Percentiles rank a stretch among this genome's conserved stretches.
These are phyloP conservation scores for Melampsora americana DNA, from an alignment of 1,284 basidiomycete species.

Conservation along the genomic window DNA sequence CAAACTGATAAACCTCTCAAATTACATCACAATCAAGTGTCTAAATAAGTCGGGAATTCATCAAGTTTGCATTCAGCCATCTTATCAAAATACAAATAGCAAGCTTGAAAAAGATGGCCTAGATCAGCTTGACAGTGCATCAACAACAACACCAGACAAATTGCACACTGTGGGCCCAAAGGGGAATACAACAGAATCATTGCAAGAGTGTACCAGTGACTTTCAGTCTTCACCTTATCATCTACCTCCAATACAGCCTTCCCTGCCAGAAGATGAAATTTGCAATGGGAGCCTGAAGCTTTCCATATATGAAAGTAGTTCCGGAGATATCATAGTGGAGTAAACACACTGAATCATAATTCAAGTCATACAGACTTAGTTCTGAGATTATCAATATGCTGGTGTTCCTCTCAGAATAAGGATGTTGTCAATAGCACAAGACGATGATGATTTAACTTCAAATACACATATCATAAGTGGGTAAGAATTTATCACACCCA, in stretches of 20 bases:
- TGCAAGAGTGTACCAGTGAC: not conserved
- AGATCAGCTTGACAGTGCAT: not conserved
- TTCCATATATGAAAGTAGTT: not conserved
- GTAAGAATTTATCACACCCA: too few species aligned
- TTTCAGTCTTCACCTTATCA: conserved; percentile 5
- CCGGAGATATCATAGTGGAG: not conserved
- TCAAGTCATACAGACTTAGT: too few species aligned
- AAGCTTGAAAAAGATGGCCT: not conserved
- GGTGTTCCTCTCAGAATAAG: too few species aligned
- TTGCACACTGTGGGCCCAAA: not conserved
- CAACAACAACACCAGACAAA: not conserved
- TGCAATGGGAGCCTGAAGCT: not conserved
- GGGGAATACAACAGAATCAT: not conserved
- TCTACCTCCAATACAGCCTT: conserved; percentile 1
- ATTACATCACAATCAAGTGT: not conserved
- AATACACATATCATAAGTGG: too few species aligned
- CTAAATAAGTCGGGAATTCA: not conserved
- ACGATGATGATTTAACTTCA: too few species aligned
- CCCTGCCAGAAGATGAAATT: not conserved
- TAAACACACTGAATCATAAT: not conserved
- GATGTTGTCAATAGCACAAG: too few species aligned
- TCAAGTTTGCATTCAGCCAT: conserved; percentile 5
- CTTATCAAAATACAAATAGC: not conserved
- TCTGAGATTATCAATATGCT: too few species aligned
- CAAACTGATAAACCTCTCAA: too few species aligned